Evolutionary conservation across 2,329 filamentous ascomycete genomes (phyloP).

Genomic region (Epichloe uncinata): DNA sequence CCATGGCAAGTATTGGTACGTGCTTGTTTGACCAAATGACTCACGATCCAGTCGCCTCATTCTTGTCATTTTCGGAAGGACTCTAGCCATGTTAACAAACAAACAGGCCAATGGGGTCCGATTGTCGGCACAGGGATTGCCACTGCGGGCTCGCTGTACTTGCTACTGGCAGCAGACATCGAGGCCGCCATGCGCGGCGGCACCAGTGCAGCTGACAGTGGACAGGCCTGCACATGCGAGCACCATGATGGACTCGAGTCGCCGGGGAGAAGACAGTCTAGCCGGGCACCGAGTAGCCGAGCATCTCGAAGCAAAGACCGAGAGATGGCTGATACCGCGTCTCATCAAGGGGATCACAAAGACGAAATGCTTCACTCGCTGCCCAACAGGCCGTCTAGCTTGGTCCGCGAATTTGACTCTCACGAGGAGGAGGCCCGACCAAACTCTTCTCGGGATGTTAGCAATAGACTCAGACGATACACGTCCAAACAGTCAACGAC

Average conservation of each 20-base stretch:
- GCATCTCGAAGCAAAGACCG: background rate
- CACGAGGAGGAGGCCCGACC: background rate
- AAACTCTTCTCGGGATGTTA: background rate
- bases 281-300: background rate
- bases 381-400: background rate
- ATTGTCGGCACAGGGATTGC: conserved; percentile 46
- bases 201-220: background rate
- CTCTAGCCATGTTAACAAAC: background rate
- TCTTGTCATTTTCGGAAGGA: background rate
- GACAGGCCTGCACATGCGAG: conserved; percentile 8
- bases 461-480: background rate
- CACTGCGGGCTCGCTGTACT: conserved; percentile 43
- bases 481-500: background rate
- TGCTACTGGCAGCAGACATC: conserved; percentile 29
- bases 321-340: background rate
- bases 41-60: background rate
- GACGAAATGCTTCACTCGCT: background rate
- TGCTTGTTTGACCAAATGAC: conserved; percentile 1
- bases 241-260: conserved; percentile 2
- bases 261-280: background rate
- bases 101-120: conserved; percentile 43
- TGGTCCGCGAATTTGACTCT: background rate
- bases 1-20: conserved; percentile 46
- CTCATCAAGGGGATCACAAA: background rate
- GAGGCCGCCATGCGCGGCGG: conserved; percentile 7